Conservation (phyloP, 768 basidiomycete genomes). For the Amanita phalloides region DNA sequence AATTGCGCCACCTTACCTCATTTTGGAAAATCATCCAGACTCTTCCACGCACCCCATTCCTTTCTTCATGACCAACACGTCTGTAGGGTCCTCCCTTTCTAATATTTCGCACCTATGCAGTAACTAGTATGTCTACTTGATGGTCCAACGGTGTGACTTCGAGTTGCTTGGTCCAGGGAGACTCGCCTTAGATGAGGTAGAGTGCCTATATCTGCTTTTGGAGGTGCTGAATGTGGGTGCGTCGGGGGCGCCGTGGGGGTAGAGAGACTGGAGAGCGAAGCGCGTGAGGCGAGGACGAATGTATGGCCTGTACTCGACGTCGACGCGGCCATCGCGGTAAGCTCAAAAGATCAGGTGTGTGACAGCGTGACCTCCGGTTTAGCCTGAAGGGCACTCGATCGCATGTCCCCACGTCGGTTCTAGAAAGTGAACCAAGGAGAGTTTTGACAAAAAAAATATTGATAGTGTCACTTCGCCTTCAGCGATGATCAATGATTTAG, state of each 20-base stretch:
- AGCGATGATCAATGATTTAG: too few species aligned
- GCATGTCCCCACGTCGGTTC: too few species aligned
- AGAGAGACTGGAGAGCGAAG: constrained; percentile 52
- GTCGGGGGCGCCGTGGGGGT: constrained; percentile 34
- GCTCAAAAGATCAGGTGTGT: too few species aligned
- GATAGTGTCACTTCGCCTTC: too few species aligned
- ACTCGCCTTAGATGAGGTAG: constrained; percentile 84
- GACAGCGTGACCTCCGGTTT: too few species aligned
- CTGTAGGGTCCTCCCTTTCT: constrained; percentile 81
- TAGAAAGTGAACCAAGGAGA: too few species aligned
- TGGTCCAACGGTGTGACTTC: constrained; percentile 70
- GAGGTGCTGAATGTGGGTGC: constrained; percentile 26
- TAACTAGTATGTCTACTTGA: constrained; percentile 84
- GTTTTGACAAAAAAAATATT: too few species aligned
- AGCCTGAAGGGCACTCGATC: too few species aligned
- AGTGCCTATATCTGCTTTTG: constrained; percentile 75
- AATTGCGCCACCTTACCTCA: constrained; percentile 89
- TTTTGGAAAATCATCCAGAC: constrained; percentile 71
- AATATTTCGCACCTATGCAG: constrained; percentile 58
- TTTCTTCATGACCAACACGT: constrained; percentile 78
- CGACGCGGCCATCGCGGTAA: too few species aligned
- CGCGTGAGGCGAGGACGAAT: constrained; percentile 75
- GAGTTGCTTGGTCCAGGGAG: constrained; percentile 94
- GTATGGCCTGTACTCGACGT: constrained; percentile 24
- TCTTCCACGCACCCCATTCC: constrained; percentile 49